phyloP scores from a whole-genome alignment of 352 stramenopile species.

The Phytopythium mirpurense region DNA sequence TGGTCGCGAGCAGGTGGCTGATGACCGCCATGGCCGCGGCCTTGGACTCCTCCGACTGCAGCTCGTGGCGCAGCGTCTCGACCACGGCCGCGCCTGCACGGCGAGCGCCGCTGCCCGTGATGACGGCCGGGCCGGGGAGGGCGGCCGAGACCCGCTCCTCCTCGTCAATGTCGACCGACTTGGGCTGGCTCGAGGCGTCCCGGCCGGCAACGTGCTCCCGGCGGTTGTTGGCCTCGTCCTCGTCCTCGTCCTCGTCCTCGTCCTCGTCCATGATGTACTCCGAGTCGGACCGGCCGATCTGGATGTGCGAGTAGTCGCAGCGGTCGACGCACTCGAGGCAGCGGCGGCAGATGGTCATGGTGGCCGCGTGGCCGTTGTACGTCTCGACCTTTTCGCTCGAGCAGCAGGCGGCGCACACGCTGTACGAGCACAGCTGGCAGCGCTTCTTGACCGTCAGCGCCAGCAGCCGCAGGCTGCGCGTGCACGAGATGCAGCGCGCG shows the following conservation, averaged over 20 bases:
- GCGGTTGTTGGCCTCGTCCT: too few species aligned
- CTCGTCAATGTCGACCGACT: conserved; percentile 6
- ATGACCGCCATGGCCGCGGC: conserved; percentile 30
- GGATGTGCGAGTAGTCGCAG: conserved; percentile 32
- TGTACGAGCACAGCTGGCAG: conserved; percentile 43
- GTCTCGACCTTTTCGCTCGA: conserved; percentile 35
- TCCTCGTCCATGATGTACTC: conserved; percentile 24
- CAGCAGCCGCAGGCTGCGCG: conserved; percentile 29
- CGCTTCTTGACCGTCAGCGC: conserved; percentile 18
- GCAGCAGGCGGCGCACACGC: conserved; percentile 38
- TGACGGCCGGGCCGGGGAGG: not conserved
- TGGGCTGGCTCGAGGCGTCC: not conserved
- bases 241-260: not conserved
- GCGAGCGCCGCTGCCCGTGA: not conserved
- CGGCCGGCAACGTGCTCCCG: too few species aligned
- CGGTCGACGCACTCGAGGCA: conserved; percentile 39
- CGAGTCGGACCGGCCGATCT: conserved; percentile 11
- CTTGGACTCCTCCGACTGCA: conserved; percentile 19
- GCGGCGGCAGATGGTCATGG: conserved; percentile 30
- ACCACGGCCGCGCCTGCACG: conserved; percentile 6
- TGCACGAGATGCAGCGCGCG: conserved; percentile 37
- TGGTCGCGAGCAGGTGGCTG: conserved; percentile 21
- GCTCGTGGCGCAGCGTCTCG: conserved; percentile 16
- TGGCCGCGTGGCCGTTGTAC: conserved; percentile 22
- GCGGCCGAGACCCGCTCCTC: too few species aligned